phyloP scores from a whole-genome alignment of 306 rosid genomes.

The Corylus heterophylla region DNA sequence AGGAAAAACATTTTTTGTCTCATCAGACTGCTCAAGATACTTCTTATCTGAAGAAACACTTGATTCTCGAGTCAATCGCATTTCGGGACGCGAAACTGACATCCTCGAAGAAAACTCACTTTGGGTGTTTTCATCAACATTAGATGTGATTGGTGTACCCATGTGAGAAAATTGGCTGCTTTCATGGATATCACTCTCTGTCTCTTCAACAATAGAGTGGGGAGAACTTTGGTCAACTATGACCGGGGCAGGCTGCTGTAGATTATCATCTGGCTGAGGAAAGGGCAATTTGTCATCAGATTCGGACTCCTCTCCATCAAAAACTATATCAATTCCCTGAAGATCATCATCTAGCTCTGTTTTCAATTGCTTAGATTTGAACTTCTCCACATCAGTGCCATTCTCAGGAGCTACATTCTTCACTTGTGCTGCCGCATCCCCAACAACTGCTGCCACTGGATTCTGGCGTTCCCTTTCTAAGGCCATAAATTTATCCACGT shows the following conservation, averaged over 20 bases:
- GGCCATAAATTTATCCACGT: conserved; percentile 98
- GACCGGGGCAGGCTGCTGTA: conserved; percentile 77
- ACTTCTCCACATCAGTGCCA: conserved; percentile 62
- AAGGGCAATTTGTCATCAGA: conserved; percentile 89
- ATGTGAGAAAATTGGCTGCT: conserved; percentile 64
- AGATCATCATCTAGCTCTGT: conserved; percentile 92
- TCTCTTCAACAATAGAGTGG: conserved; percentile 94
- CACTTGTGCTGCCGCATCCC: conserved; percentile 58
- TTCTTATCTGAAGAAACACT: conserved; percentile 88
- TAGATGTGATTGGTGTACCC: conserved; percentile 65
- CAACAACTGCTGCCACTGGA: conserved; percentile 66
- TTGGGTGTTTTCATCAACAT: conserved; percentile 72
- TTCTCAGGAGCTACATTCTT: conserved; percentile 59
- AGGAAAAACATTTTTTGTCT: conserved; percentile 51
- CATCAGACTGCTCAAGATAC: conserved; percentile 79
- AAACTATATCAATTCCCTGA: conserved; percentile 93
- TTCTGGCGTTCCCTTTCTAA: conserved; percentile 98
- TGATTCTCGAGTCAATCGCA: conserved; percentile 72
- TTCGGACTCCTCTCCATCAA: conserved; percentile 94
- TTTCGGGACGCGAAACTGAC: conserved; percentile 78
- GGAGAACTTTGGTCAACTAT: conserved; percentile 84
- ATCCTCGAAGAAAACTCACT: conserved; percentile 93
- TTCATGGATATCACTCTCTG: conserved; percentile 78
- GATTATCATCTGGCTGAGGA: conserved; percentile 85
- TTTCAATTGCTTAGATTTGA: conserved; percentile 75